Percentiles rank a stretch among this genome's conserved stretches.
phyloP scores from a whole-genome alignment of 257 asterid species.

The Solanum gracilifrons region DNA sequence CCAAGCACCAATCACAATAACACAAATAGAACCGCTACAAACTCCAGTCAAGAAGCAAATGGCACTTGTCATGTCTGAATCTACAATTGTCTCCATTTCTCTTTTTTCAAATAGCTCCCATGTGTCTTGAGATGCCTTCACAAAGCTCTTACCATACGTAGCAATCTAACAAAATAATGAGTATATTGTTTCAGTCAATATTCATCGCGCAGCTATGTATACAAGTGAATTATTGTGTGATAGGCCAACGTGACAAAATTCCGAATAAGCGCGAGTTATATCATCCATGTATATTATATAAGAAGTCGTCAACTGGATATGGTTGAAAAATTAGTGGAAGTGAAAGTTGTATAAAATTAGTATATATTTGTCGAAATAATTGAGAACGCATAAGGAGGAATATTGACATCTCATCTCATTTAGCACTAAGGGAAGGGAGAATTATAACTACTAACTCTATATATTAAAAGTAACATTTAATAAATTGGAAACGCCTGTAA shows the following conservation, averaged over 20 bases:
- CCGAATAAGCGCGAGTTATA: neutral
- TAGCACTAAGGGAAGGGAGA: neutral
- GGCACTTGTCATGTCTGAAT: conserved; percentile 86
- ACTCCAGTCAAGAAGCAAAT: conserved; percentile 88
- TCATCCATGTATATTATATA: neutral
- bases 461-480: neutral
- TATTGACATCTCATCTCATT: neutral
- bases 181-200: neutral
- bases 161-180: conserved; percentile 48
- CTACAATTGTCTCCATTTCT: conserved; percentile 71
- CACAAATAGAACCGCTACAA: conserved; percentile 85
- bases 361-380: neutral
- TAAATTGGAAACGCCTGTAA: neutral
- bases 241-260: neutral
- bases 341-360: neutral
- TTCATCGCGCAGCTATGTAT: neutral
- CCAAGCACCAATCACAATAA: conserved; percentile 79
- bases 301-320: neutral
- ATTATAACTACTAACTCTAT: neutral
- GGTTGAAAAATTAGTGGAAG: neutral
- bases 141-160: conserved; percentile 80
- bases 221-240: neutral
- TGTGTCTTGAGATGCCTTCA: conserved; percentile 81
- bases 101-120: conserved; percentile 82
- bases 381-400: neutral